A percentile compares a stretch with the other conserved stretches of the same genome.
Conservation (phyloP, 2,329 filamentous ascomycete genomes). For the Xylariaceae sp. region DNA sequence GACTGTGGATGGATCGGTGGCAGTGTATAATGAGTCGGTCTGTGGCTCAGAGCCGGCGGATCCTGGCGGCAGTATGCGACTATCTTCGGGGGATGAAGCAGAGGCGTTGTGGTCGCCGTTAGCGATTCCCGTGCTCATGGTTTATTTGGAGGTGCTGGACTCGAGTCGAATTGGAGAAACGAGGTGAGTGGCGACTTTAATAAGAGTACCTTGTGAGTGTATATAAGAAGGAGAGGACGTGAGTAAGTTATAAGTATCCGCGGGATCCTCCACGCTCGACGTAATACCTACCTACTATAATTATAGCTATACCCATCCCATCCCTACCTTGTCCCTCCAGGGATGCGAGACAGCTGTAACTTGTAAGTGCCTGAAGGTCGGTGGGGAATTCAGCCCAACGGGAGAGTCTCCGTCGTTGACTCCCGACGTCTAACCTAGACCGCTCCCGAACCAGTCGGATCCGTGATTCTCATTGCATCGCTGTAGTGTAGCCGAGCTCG, state of each 20-base stretch:
- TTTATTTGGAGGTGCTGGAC: slow-evolving; percentile 1
- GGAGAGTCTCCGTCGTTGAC: neutral
- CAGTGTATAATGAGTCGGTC: slow-evolving; percentile 26
- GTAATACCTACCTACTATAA: neutral
- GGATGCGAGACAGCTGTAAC: neutral
- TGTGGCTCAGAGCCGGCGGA: slow-evolving; percentile 21
- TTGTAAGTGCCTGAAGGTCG: neutral
- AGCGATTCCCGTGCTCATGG: slow-evolving; percentile 10
- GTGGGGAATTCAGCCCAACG: slow-evolving; percentile 10
- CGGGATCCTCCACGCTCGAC: neutral
- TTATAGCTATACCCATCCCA: too few species aligned
- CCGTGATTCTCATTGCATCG: neutral
- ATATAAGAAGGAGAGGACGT: neutral
- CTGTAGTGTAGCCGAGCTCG: too few species aligned
- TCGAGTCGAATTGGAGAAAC: neutral
- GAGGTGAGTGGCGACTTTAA: neutral
- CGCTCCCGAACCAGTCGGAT: slow-evolving; percentile 1
- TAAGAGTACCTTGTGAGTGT: neutral
- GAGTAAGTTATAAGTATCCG: too few species aligned
- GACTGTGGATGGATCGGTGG: slow-evolving; percentile 21
- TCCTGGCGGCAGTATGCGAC: neutral
- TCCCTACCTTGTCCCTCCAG: too few species aligned
- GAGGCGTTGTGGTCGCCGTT: slow-evolving; percentile 18
- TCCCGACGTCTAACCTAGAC: neutral
- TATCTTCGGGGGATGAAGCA: slow-evolving; percentile 5